phyloP scores from a whole-genome alignment of 2,329 filamentous ascomycete species.

The Gaeumannomyces sp. region DNA sequence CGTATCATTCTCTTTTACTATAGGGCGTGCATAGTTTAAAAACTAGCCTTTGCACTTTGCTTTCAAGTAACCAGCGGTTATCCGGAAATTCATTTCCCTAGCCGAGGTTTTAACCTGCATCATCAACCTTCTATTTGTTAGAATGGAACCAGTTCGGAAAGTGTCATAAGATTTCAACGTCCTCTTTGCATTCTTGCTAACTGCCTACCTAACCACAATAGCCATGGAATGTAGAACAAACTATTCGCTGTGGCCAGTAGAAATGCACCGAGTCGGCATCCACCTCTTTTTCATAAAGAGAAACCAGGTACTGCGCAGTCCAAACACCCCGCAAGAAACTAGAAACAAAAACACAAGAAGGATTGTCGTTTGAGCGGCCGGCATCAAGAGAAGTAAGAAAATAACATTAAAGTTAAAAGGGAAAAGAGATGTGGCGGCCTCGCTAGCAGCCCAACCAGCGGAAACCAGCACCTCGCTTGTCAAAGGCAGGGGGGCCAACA shows the following conservation, averaged over 20 bases:
- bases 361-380: background rate
- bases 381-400: background rate
- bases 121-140: no score
- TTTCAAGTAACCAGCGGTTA: no score
- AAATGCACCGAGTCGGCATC: background rate
- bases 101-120: no score
- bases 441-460: background rate
- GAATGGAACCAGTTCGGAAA: no score
- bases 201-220: background rate
- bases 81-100: no score
- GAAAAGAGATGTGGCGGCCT: background rate
- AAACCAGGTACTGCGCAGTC: background rate
- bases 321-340: background rate
- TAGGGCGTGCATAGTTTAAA: no score
- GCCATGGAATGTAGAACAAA: background rate
- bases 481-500: no score
- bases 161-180: no score
- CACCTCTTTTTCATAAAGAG: background rate
- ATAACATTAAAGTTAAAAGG: background rate
- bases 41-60: no score
- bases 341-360: background rate
- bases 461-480: no score
- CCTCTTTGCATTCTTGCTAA: background rate
- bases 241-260: background rate
- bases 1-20: no score